Conservation (phyloP, 495 filamentous ascomycete genomes). For the Cryomyces minteri region DNA sequence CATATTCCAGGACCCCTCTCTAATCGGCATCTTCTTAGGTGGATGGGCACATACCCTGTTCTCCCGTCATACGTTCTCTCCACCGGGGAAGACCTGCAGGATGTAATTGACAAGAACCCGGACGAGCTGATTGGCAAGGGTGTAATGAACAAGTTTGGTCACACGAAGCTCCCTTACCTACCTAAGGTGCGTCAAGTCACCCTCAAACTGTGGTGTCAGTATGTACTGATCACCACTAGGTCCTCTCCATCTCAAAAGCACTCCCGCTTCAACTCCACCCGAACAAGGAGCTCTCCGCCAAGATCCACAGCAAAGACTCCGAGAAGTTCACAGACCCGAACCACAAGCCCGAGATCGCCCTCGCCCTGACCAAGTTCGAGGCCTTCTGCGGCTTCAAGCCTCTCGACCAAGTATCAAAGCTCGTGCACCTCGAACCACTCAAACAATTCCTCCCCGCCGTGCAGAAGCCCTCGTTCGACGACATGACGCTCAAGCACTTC, state of each 20-base stretch:
- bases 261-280: constrained; percentile 71
- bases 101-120: constrained; percentile 44
- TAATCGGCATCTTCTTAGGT: constrained; percentile 30
- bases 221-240: constrained; percentile 17
- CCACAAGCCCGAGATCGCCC: constrained; percentile 70
- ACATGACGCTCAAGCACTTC: constrained; percentile 40
- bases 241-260: constrained; percentile 61
- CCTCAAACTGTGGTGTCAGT: neutral
- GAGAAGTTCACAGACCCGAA: constrained; percentile 51
- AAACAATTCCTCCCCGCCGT: constrained; percentile 30
- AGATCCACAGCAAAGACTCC: constrained; percentile 45
- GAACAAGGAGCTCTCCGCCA: constrained; percentile 40
- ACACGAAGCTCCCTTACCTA: constrained; percentile 47
- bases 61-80: constrained; percentile 43
- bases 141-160: constrained; percentile 42
- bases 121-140: constrained; percentile 43
- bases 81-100: constrained; percentile 43
- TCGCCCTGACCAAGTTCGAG: constrained; percentile 60
- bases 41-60: constrained; percentile 67
- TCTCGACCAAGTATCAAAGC: constrained; percentile 33
- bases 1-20: neutral
- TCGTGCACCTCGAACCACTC: constrained; percentile 38
- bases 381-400: constrained; percentile 66
- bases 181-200: constrained; percentile 35
- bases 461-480: constrained; percentile 26